Evolutionary conservation across 2,329 filamentous ascomycete genomes (phyloP).

Genomic region (Cladosporium cucumerinum): DNA sequence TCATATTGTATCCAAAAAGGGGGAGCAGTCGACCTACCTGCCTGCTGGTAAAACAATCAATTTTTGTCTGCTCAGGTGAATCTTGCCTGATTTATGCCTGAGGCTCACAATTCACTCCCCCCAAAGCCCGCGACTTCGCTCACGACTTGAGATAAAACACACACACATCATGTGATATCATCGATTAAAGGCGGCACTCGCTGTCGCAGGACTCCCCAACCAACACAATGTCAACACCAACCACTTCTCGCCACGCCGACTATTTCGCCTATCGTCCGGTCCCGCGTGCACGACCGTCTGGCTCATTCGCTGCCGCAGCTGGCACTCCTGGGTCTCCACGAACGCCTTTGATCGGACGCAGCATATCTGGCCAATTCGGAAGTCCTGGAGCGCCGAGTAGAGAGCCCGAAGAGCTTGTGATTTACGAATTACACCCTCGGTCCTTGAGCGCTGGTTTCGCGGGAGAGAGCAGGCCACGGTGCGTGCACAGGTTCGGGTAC

Average conservation of each 20-base stretch:
- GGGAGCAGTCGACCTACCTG: too few species aligned
- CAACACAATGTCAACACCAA: background rate
- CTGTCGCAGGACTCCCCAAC: background rate
- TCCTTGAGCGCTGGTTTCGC: slow-evolving; percentile 81
- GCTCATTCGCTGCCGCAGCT: slow-evolving; percentile 25
- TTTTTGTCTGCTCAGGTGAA: too few species aligned
- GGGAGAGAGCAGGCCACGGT: slow-evolving; percentile 72
- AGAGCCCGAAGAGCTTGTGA: slow-evolving; percentile 76
- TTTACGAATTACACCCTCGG: slow-evolving; percentile 79
- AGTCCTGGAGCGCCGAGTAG: slow-evolving; percentile 53
- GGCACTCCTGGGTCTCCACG: slow-evolving; percentile 54
- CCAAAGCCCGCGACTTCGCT: background rate
- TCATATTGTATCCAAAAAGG: too few species aligned
- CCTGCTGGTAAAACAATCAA: too few species aligned
- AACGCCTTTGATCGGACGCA: slow-evolving; percentile 61
- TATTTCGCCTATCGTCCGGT: slow-evolving; percentile 14
- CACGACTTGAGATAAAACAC: slow-evolving; percentile 2
- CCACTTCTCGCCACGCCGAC: background rate
- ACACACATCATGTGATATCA: slow-evolving; percentile 12
- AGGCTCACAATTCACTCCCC: background rate
- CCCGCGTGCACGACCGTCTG: slow-evolving; percentile 9
- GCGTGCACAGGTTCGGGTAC: slow-evolving; percentile 60
- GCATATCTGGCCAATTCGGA: slow-evolving; percentile 56
- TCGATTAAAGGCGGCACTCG: slow-evolving; percentile 3
- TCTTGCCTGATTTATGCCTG: background rate